Evolutionary conservation across 306 rosid species (phyloP), one percentile per base, ranked within the genome.

Genomic region (Phaseolus lunatus): DNA sequence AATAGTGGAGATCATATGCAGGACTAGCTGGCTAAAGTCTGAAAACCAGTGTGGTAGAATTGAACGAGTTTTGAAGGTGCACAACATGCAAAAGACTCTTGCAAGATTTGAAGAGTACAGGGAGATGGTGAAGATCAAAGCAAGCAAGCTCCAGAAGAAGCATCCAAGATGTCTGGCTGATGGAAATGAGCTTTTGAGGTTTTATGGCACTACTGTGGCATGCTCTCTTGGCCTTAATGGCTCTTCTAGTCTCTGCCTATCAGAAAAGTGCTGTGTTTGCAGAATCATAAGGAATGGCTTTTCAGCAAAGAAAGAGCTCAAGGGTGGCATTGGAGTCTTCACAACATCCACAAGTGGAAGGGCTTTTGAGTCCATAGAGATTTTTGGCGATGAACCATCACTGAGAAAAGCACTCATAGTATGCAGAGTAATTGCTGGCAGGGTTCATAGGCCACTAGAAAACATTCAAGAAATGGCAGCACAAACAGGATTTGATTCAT

Each of bases 371-470:
- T 82, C 87, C 15, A 88, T 78, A 31, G 77, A 78, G 72, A 78
- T 70, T 23, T 7, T 48, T 70, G 82, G 69, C 16, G 31, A 78
- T 61, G 82, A 78, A 87, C 83, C 84, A 3, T 49, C 81, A 13
- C 2, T 56, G 0, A 87, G 90, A 73, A 91, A 88, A 53, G 98
- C 91, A n/a, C 66, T 94, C 27, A 90, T 94, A 29, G 97, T 94
- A 1, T 94, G 97, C 87, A 90, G 98, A 77, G 98, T 94, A n/a
- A 89, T 94, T 78, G 98, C 98, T 41, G 98, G 98, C 19, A 90
- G 98, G 73, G 98, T 94, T 67, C 98, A 94, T 78, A 85, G 87
- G 86, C 94, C 98, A 13, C 68, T 91, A 71, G 97, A 94, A 75
- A 91, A 94, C 26, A 90, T 87, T 61, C 90, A 90, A 57, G 97